Evolutionary conservation across 2,329 filamentous ascomycete species (phyloP).

Genomic region (Xylariales sp.): DNA sequence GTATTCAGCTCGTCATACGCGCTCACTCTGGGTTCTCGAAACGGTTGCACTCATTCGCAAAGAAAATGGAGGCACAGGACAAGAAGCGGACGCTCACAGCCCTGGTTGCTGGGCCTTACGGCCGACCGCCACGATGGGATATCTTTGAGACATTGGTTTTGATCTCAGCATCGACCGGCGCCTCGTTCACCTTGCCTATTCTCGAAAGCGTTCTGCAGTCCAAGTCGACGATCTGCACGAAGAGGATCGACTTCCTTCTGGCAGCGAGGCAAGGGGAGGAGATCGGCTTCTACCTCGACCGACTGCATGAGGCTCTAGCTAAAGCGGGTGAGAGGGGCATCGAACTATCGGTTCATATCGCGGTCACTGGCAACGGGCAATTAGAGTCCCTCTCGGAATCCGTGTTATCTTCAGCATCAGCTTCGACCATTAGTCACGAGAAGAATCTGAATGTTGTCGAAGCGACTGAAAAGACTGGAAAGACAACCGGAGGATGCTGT

Average conservation of each 20-base stretch:
- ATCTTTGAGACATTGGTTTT: conserved; percentile 56
- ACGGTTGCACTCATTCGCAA: conserved; percentile 44
- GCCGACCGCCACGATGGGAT: conserved; percentile 50
- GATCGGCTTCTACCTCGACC: conserved; percentile 49
- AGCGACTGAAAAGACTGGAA: conserved; percentile 11
- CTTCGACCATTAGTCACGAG: conserved; percentile 17
- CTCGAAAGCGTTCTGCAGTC: conserved; percentile 48
- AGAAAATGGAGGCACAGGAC: conserved; percentile 25
- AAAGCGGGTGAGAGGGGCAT: conserved; percentile 40
- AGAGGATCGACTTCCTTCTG: conserved; percentile 49
- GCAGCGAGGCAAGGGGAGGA: conserved; percentile 48
- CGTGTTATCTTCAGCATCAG: conserved; percentile 12
- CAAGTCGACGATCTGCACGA: conserved; percentile 40
- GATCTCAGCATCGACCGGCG: conserved; percentile 59
- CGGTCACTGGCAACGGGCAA: conserved; percentile 40
- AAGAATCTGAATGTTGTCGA: conserved; percentile 14
- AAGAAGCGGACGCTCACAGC: conserved; percentile 33
- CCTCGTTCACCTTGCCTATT: conserved; percentile 56
- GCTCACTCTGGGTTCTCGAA: conserved; percentile 54
- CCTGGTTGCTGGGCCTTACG: conserved; percentile 54
- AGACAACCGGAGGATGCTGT: conserved; percentile 18
- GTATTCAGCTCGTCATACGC: conserved; percentile 54
- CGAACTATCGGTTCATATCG: conserved; percentile 47
- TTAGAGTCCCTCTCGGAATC: conserved; percentile 16
- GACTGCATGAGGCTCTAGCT: conserved; percentile 41